Conservation (phyloP, 2,329 filamentous ascomycete genomes). For the Daldinia eschscholtzii region DNA sequence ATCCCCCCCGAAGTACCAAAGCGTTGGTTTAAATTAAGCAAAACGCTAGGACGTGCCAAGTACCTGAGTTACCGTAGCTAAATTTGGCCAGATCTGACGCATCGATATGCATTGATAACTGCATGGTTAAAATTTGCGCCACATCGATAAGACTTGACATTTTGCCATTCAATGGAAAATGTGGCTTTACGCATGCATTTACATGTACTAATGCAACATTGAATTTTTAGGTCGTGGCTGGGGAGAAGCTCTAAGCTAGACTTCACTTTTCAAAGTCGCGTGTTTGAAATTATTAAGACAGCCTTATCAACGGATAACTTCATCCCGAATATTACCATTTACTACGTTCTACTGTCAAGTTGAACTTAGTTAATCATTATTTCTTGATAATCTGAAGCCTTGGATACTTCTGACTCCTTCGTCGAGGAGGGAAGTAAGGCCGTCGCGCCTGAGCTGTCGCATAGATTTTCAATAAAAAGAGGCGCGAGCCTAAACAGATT, state of each 20-base stretch:
- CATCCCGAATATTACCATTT: constrained; percentile 15
- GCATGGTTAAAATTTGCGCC: background rate
- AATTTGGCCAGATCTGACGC: constrained; percentile 19
- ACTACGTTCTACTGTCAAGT: background rate
- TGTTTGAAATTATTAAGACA: constrained; percentile 34
- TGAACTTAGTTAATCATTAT: background rate
- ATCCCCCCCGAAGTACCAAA: constrained; percentile 17
- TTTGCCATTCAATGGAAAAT: background rate
- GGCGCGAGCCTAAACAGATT: constrained; percentile 34
- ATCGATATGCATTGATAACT: constrained; percentile 6
- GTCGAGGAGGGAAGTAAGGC: constrained; percentile 8
- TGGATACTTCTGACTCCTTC: constrained; percentile 5
- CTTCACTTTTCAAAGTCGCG: constrained; percentile 37
- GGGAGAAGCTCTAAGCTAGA: constrained; percentile 17
- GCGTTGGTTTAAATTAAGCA: constrained; percentile 25
- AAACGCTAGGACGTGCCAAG: constrained; percentile 27
- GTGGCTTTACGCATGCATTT: background rate
- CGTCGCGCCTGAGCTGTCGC: constrained; percentile 27
- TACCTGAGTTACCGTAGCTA: constrained; percentile 25
- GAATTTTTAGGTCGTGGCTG: background rate
- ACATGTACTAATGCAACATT: too few relatives aligned
- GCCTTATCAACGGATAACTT: constrained; percentile 30
- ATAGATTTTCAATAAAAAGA: constrained; percentile 30
- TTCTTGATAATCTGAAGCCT: background rate
- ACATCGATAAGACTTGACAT: background rate